Evolutionary conservation across 257 asterid genomes (phyloP), one percentile per base, ranked within the genome.

Genomic region (Plantago major): DNA sequence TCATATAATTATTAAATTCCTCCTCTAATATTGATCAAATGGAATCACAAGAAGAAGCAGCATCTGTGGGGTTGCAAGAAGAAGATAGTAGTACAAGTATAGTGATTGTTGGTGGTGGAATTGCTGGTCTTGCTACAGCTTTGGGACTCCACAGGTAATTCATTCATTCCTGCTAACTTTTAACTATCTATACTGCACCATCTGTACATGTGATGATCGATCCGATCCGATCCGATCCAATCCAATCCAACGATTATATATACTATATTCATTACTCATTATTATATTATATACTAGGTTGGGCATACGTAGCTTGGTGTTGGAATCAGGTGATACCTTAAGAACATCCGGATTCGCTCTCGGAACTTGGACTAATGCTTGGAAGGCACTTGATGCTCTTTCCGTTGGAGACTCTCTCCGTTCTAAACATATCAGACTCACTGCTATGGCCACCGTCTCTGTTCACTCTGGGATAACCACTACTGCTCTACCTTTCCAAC

Each of bases 381-480:
- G 88, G 88, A 82, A 58, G 65, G 88, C 84, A 0, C 18, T 82
- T 6, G 88, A 82, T 45, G 82, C 82, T 22, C 70, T 82, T 43
- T 82, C 76, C 44, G 11, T 81, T 11, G 84, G 77, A 53, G 66
- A 76, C 40, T 12, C 57, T 11, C 78, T 81, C 68, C 75, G 88
- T 14, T 47, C 59, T 10, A 67, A 60, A 15, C 71, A 77, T 64
- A 58, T 11, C 28, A 46, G 61, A 55, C 68, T 81, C 46, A 60
- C 16, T 19, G 60, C 83, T 19, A 54, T 61, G 11, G 68, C 51
- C 65, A 61, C 71, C n/a, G 40, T 56, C 46, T 72, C 81, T 4
- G 73, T 55, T 2, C 53, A 37, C 46, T 69, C 79, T 19, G 83
- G 79, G 45, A 6, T 46, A 46, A 62, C 64, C 42, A 66, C 75